Percentiles rank a stretch among this genome's conserved stretches.
Conservation (phyloP, 2,329 filamentous ascomycete genomes). For the Calcarisporium arbuscula region DNA sequence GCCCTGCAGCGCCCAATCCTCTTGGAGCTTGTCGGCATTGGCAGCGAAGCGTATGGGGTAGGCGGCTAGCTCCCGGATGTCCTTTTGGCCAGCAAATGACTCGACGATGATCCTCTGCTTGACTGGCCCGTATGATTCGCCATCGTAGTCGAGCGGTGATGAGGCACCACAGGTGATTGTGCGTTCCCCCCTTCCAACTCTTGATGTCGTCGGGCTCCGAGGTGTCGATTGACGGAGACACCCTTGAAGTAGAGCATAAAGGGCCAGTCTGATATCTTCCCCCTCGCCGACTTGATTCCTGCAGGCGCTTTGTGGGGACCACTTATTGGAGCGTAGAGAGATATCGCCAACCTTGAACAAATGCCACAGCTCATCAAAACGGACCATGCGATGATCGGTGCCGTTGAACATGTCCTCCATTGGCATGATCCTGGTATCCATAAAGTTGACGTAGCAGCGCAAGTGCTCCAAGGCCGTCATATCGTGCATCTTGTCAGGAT, state of each 20-base stretch:
- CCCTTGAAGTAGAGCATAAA: too few relatives aligned
- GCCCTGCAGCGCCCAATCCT: too few relatives aligned
- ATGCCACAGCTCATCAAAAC: conserved; percentile 7
- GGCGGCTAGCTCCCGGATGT: conserved; percentile 4
- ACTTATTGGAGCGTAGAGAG: too few relatives aligned
- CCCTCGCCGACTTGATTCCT: too few relatives aligned
- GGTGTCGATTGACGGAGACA: too few relatives aligned
- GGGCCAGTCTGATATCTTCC: too few relatives aligned
- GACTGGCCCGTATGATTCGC: conserved; percentile 2
- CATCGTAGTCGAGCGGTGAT: conserved; percentile 10
- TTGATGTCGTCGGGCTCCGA: too few relatives aligned
- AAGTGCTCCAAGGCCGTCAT: conserved; percentile 5
- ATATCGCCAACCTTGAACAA: conserved; percentile 5
- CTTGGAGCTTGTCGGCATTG: conserved; percentile 1
- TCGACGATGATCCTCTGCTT: conserved; percentile 1
- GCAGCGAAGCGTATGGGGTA: conserved; percentile 7
- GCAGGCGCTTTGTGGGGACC: too few relatives aligned
- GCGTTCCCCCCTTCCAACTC: too few relatives aligned
- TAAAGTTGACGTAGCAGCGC: conserved; percentile 5
- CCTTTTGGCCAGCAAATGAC: conserved; percentile 4
- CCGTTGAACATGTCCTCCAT: conserved; percentile 2
- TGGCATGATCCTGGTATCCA: conserved; percentile 5
- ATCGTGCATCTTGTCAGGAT: too few relatives aligned
- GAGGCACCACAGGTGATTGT: too few relatives aligned
- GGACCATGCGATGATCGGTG: too few relatives aligned